Base-by-base conservation (phyloP, 2,329 filamentous ascomycete genomes). In the Fusarium sp. region DNA sequence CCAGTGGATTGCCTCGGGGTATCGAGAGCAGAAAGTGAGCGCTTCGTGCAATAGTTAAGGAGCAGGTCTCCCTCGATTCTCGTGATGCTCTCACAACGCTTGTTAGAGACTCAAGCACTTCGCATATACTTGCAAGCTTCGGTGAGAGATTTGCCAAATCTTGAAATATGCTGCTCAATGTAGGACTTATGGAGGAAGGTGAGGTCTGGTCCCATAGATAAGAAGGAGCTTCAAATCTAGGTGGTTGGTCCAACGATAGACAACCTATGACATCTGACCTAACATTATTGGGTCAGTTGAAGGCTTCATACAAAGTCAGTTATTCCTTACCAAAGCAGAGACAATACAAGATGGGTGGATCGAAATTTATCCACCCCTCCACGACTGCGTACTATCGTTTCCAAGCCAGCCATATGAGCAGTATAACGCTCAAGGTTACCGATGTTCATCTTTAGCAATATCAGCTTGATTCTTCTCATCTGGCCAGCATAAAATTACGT, bases 261-360 rank as follows among this genome's bases (percentile, higher is more conserved):
- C 32, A 33, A 11, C 55, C 55, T 17, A 58, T 44, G 32, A 57
- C 48, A 39, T 57, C 49, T 19, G 55, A 54, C 55, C 55, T 57
- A 10, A 7, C 7, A 44, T 44, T 10, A 27, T 25, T 17, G 23
- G 9, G 11, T 40, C 15, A 40, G 7, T 25, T 54, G 5, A 19
- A 23, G 19, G 3, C 7, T 10, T 5, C 2, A 3, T 2, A 2
- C 7, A 6, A 20, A 20, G 4, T 14, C 14, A 7, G 14, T 33
- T 9, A 10, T 7, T 13, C n/a, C 49, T 44, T 32, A 40, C 40
- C 55, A 58, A 8, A 55, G 11, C 4, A 58, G 20, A 20, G 55
- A 45, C 14, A 55, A 22, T 6, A 55, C 35, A 3, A 58, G 15
- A 39, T 33, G 25, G 11, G 17, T 45, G 15, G 40, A 58, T 15